Evolutionary conservation across 2,329 filamentous ascomycete genomes (phyloP).

Genomic region (Ophiognomonia clavigignenti-juglandacearum): DNA sequence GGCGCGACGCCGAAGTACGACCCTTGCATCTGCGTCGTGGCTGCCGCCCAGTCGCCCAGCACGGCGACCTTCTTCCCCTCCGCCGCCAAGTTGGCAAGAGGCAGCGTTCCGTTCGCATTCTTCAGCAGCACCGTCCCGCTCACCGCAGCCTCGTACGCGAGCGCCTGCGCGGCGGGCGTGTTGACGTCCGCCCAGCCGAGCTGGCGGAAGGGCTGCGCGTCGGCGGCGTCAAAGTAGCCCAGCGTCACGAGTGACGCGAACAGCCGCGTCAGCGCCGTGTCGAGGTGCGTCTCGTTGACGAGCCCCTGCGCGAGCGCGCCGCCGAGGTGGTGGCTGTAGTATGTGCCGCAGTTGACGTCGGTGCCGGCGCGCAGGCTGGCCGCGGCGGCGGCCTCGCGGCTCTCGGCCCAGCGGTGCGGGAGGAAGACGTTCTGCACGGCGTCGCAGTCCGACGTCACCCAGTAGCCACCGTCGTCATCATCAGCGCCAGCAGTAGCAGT

Average conservation of each 20-base stretch:
- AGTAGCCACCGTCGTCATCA: too few relatives aligned
- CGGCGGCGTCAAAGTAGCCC: constrained; percentile 52
- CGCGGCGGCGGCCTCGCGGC: constrained; percentile 40
- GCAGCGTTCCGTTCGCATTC: constrained; percentile 43
- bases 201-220: constrained; percentile 40
- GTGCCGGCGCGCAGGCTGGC: constrained; percentile 45
- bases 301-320: constrained; percentile 27
- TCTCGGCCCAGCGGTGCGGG: constrained; percentile 20
- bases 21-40: constrained; percentile 52
- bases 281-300: constrained; percentile 40
- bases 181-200: constrained; percentile 53
- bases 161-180: constrained; percentile 44
- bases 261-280: constrained; percentile 44
- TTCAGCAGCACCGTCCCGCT: constrained; percentile 47
- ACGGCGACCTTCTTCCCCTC: constrained; percentile 47
- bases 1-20: constrained; percentile 54
- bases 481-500: constrained; percentile 51
- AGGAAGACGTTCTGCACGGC: constrained; percentile 54
- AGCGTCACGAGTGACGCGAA: constrained; percentile 50
- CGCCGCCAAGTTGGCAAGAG: constrained; percentile 44
- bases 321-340: constrained; percentile 18
- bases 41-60: constrained; percentile 55
- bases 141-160: constrained; percentile 51
- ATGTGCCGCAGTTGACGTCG: constrained; percentile 43
- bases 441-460: constrained; percentile 62